Evolutionary conservation across 2,329 filamentous ascomycete species (phyloP), one percentile per base, ranked within the genome.

Genomic region (Aspergillus amoenus): DNA sequence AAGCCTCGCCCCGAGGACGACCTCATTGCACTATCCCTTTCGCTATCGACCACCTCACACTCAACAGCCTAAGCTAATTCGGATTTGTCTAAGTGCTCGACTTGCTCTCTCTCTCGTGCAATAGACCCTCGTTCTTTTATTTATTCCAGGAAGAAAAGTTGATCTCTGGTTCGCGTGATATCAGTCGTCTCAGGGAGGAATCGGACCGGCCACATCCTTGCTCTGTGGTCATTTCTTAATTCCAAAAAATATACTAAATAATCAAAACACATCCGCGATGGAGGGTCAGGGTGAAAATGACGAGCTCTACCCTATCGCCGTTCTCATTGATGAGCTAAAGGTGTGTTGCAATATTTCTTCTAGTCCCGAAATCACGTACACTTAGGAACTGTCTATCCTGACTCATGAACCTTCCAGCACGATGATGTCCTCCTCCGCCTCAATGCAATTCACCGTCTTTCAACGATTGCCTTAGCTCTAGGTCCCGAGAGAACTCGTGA

Each of bases 251-350:
- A 61, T 54, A 57, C 55, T 44, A 53, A 17, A 45, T 18, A 49
- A 41, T 64, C 59, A 60, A 49, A 65, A 56, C 56, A 60, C 70
- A 71, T 76, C 79, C 84, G 84, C 78, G 77, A 97, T 97, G 93
- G 91, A 97, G 81, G 89, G 88, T 80, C 84, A 88, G 77, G 90
- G 88, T 79, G 87, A 93, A 82, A 95, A 89, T 78, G 94, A 99
- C 81, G 95, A 97, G 88, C 92, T 99, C 73, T 99, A 97, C 79
- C 94, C 94, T 76, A 99, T 99, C 83, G 94, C 95, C 74, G 94
- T 99, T 68, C 88, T 99, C 79, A 99, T 99, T 79, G 94, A 99
- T 79, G 94, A 57, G 86, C 85, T 99, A 73, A 99, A 97, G 91
- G 93, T 96, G 85, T 70, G 27, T 30, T 30, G 27, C 78, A 48